Conservation (phyloP, 345 rosid species). For the Eucalyptus albens region DNA sequence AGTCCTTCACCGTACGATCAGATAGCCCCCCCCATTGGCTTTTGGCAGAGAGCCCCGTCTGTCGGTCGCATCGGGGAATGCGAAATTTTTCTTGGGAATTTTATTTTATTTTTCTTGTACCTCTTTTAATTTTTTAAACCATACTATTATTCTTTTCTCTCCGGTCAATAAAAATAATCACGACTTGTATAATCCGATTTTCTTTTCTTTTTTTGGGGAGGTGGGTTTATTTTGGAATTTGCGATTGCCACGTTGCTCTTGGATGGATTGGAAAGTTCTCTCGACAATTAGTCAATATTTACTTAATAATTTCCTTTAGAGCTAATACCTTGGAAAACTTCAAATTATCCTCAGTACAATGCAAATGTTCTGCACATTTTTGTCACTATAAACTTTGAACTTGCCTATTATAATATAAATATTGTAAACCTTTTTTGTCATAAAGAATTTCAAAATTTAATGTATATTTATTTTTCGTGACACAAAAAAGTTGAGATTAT, state of each 20-base stretch:
- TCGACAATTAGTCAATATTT: not conserved
- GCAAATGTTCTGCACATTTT: too few relatives aligned
- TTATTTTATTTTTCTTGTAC: not conserved
- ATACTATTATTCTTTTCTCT: not conserved
- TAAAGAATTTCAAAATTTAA: fast-evolving
- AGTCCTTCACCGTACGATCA: not conserved
- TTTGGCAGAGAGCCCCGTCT: not conserved
- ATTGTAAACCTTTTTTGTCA: too few relatives aligned
- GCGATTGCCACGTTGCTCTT: not conserved
- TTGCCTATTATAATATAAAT: too few relatives aligned
- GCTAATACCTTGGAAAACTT: too few relatives aligned
- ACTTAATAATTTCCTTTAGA: not conserved
- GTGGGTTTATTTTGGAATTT: not conserved
- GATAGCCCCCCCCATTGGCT: not conserved
- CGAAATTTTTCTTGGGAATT: not conserved
- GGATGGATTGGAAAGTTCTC: not conserved
- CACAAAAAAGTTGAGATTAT: fast-evolving
- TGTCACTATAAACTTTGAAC: fast-evolving
- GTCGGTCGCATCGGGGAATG: not conserved
- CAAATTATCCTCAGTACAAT: fast-evolving
- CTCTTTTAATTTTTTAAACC: not conserved
- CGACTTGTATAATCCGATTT: not conserved
- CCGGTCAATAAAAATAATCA: not conserved
- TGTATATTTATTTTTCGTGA: too few relatives aligned
- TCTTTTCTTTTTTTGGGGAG: too few relatives aligned